Evolutionary conservation across 176 grass and related monocot species (phyloP).

Genomic region (Aegilops sharonensis): DNA sequence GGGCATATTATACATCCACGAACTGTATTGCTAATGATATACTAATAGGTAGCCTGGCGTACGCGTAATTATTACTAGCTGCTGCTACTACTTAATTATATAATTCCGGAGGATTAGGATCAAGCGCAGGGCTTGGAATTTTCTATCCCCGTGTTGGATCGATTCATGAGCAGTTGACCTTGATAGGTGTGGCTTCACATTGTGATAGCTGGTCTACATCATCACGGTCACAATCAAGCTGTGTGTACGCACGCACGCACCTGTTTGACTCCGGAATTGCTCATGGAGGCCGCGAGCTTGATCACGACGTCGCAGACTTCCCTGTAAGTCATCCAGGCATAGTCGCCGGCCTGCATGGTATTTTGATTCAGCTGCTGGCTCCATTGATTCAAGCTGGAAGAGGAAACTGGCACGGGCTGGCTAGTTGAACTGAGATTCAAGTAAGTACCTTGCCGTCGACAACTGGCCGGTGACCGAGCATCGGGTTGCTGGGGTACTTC

Average conservation of each 20-base stretch:
- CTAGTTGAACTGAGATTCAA: not conserved
- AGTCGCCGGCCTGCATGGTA: slow-evolving; percentile 56
- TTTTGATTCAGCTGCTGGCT: not conserved
- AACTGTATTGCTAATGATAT: no score
- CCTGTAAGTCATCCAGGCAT: slow-evolving; percentile 68
- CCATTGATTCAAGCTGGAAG: not conserved
- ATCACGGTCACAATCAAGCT: not conserved
- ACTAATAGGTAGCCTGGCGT: no score
- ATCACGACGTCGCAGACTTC: slow-evolving; percentile 57
- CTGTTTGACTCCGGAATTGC: slow-evolving; percentile 60
- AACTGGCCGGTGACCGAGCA: slow-evolving; percentile 64
- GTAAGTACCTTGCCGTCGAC: slow-evolving; percentile 56
- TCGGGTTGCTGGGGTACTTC: slow-evolving; percentile 61
- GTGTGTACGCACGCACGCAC: slow-evolving; percentile 17
- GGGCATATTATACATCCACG: not conserved
- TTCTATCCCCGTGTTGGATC: not conserved
- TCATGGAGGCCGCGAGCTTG: slow-evolving; percentile 64
- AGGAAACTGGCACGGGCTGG: not conserved
- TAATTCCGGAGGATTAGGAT: not conserved
- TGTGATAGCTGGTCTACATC: not conserved
- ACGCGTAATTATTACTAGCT: not conserved
- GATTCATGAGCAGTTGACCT: no score
- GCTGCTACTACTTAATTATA: no score
- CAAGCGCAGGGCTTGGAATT: not conserved
- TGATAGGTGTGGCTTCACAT: no score